Percentiles rank a stretch among this genome's conserved stretches.
These are phyloP conservation scores for Leccinum barrowsii DNA, from an alignment of 768 basidiomycete genomes.

Conservation along the genomic window DNA sequence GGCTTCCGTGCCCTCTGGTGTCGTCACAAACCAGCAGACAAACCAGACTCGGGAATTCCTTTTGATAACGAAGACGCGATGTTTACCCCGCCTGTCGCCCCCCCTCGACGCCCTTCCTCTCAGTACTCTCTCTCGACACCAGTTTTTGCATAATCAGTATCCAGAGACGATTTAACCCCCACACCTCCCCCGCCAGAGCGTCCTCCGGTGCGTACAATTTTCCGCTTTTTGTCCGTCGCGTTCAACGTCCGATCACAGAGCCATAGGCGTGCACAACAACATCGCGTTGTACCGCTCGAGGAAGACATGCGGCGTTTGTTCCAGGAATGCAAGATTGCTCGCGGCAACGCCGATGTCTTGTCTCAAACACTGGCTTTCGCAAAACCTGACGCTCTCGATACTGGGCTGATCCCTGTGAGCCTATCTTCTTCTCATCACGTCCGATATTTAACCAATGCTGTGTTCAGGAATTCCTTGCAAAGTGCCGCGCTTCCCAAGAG, in stretches of 20 bases:
- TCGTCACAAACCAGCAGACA: constrained; percentile 73
- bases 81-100: constrained; percentile 62
- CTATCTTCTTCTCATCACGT: background rate
- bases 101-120: constrained; percentile 29
- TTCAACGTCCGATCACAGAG: constrained; percentile 6
- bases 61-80: constrained; percentile 77
- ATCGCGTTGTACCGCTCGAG: constrained; percentile 62
- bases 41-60: constrained; percentile 81
- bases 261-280: constrained; percentile 21
- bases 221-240: background rate
- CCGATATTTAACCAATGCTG: background rate
- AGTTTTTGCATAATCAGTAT: constrained; percentile 35
- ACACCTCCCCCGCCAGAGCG: constrained; percentile 27
- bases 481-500: constrained; percentile 80
- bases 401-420: constrained; percentile 66
- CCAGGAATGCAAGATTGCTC: constrained; percentile 81
- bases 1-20: constrained; percentile 75
- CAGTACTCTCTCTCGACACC: constrained; percentile 34
- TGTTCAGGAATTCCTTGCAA: constrained; percentile 75
- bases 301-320: constrained; percentile 83
- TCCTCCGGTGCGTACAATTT: constrained; percentile 15
- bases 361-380: constrained; percentile 67
- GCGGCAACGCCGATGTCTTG: constrained; percentile 75
- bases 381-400: constrained; percentile 63
- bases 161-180: constrained; percentile 24